A percentile compares a stretch with the other conserved stretches of the same genome.
Conservation (phyloP, 1,284 basidiomycete genomes). For the Leccinum ponderosum region DNA sequence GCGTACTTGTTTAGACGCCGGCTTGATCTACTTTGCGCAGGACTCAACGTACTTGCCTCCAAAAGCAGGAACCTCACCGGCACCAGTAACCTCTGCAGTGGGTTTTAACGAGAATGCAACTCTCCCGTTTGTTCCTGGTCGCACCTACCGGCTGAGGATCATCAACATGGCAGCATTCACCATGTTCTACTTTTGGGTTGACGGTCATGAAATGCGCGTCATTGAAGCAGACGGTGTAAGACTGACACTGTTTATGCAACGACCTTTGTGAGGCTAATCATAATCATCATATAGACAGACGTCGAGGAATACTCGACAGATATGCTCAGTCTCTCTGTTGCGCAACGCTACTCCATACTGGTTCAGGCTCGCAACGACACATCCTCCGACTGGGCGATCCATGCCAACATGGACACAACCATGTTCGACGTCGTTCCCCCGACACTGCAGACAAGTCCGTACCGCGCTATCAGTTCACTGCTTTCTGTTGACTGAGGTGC, state of each 20-base stretch:
- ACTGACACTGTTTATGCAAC: constrained; percentile 8
- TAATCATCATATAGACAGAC: constrained; percentile 57
- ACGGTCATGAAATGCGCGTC: constrained; percentile 88
- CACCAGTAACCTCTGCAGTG: constrained; percentile 52
- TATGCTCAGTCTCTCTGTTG: constrained; percentile 73
- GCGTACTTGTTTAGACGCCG: constrained; percentile 55
- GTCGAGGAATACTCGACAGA: constrained; percentile 71
- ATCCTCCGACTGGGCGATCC: constrained; percentile 81
- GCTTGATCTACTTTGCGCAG: constrained; percentile 83
- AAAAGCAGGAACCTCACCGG: constrained; percentile 47
- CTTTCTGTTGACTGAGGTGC: neutral
- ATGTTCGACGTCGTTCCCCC: constrained; percentile 87
- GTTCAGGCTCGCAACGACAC: constrained; percentile 90
- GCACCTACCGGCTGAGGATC: constrained; percentile 74
- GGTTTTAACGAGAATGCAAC: constrained; percentile 89
- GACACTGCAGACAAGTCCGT: constrained; percentile 71
- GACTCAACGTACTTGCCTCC: constrained; percentile 71
- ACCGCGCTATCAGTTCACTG: neutral
- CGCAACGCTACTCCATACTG: constrained; percentile 93
- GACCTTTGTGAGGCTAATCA: neutral
- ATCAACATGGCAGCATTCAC: constrained; percentile 78
- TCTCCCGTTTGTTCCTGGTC: constrained; percentile 80
- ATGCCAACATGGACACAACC: constrained; percentile 83
- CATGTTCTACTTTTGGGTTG: constrained; percentile 86
- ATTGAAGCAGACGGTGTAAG: constrained; percentile 88